Evolutionary conservation across 1,284 basidiomycete species (phyloP).

Genomic region (Malassezia furfur): DNA sequence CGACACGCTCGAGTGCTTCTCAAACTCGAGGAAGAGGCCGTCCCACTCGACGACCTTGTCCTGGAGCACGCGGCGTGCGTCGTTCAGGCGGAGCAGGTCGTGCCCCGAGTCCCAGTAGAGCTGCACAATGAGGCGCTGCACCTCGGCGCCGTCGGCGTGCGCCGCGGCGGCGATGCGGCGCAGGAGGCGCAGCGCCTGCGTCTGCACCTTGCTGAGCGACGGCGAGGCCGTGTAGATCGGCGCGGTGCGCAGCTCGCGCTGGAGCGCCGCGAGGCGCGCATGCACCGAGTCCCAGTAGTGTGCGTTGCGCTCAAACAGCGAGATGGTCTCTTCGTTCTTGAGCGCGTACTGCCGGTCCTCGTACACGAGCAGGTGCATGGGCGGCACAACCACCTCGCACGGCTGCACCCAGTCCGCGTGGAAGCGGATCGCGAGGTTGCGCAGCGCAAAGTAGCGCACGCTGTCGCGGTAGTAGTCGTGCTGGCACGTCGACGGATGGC

Average conservation of each 20-base stretch:
- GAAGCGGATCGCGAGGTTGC: conserved; percentile 68
- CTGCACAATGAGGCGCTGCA: conserved; percentile 64
- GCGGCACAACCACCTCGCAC: conserved; percentile 75
- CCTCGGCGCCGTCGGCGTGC: conserved; percentile 53
- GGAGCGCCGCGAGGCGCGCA: conserved; percentile 53
- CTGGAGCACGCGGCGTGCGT: conserved; percentile 74
- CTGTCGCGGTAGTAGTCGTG: conserved; percentile 93
- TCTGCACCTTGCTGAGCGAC: conserved; percentile 24
- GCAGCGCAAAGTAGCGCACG: conserved; percentile 76
- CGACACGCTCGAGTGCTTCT: conserved; percentile 50
- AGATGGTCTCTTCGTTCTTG: conserved; percentile 79
- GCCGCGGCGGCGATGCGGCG: conserved; percentile 23
- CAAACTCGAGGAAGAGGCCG: conserved; percentile 61
- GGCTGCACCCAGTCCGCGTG: conserved; percentile 74
- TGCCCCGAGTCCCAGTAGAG: conserved; percentile 53
- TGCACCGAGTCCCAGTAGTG: conserved; percentile 56
- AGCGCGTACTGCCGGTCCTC: conserved; percentile 76
- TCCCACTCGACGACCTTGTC: conserved; percentile 97
- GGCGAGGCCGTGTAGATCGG: not conserved
- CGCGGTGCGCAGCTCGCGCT: conserved; percentile 23
- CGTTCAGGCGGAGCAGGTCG: conserved; percentile 79
- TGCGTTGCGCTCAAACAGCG: conserved; percentile 63
- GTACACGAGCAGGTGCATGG: conserved; percentile 69
- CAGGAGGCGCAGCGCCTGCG: conserved; percentile 22
- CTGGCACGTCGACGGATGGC: conserved; percentile 66